Evolutionary conservation across 352 stramenopile genomes (phyloP).

Genomic region (Globisporangium paroecandrum): DNA sequence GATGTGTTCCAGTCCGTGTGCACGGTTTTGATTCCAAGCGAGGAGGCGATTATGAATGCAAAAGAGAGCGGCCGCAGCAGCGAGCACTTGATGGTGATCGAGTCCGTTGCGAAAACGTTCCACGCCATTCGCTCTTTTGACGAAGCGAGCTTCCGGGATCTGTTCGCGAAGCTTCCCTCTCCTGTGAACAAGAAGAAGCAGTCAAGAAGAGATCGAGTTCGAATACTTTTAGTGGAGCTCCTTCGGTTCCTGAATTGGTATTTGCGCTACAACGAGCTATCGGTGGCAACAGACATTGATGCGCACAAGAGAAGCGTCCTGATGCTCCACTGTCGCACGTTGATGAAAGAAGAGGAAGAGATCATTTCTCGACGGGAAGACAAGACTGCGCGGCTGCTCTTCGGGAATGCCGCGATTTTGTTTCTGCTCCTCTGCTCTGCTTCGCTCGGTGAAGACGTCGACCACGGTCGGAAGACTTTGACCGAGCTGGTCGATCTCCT

Average conservation of each 20-base stretch:
- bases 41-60: neutral
- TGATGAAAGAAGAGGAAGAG: slow-evolving; percentile 76
- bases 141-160: slow-evolving; percentile 27
- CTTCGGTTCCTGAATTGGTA: slow-evolving; percentile 39
- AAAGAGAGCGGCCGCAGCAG: neutral
- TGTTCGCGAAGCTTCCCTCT: slow-evolving; percentile 30
- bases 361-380: slow-evolving; percentile 36
- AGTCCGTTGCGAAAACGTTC: slow-evolving; percentile 31
- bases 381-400: slow-evolving; percentile 40
- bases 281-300: slow-evolving; percentile 8
- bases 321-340: slow-evolving; percentile 40
- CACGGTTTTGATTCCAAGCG: neutral
- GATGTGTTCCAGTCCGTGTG: slow-evolving; percentile 42
- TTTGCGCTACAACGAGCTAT: slow-evolving; percentile 4
- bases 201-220: slow-evolving; percentile 41
- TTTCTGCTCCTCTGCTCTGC: slow-evolving; percentile 34
- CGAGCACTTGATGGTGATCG: slow-evolving; percentile 23
- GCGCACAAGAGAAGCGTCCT: slow-evolving; percentile 28
- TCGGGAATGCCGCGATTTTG: slow-evolving; percentile 48
- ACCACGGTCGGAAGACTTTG: slow-evolving; percentile 4
- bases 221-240: slow-evolving; percentile 34
- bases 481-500: slow-evolving; percentile 33
- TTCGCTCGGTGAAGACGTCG: neutral
- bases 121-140: slow-evolving; percentile 35
- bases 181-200: slow-evolving; percentile 45